Evolutionary conservation across 2,329 filamentous ascomycete genomes (phyloP), one percentile per base, ranked within the genome.

Genomic region (Diaporthe helianthi): DNA sequence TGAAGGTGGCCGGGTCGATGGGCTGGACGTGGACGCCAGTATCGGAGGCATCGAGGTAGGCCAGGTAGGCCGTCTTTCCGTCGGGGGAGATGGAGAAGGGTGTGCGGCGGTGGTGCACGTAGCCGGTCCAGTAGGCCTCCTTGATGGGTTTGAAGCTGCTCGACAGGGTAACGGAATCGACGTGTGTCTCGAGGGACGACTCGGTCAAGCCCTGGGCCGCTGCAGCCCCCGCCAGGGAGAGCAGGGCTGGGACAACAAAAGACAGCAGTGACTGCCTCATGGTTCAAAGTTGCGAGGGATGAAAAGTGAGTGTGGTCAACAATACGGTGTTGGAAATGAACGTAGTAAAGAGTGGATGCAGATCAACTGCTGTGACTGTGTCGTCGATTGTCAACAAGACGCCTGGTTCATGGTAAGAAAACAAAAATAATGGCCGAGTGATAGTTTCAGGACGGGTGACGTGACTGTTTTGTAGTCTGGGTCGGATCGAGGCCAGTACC

Each of bases 31-130:
- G 85, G 13, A 90, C 86, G 65, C 82, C 85, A 4, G 81, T 85
- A 55, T 83, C 85, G 54, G 82, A 86, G 31, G 80, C 78, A 74
- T 89, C 87, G 19, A 90, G 84, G 73, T 89, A 90, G 12, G 88
- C 88, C 12, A 90, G 75, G 75, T 87, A 89, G 15, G 86, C 87
- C 4, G 83, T 84, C 69, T 84, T 85, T 70, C 87, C 87, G 75
- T 89, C 83, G 2, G 87, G 87, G 1, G 87, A 89, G 38, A 88
- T 81, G n/a, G 87, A 83, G 71, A 90, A 90, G 7, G 87, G 87
- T 15, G 87, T 89, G 64, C 87, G 84, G 54, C 87, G 85, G 76
- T 90, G 87, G 73, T 90, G 88, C 53, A 86, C 86, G 54, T 85
- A 83, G 24, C 82, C 83, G 17, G 87, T 89, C 87, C 87, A 89